Evolutionary conservation across 371 early-diverging fungal genomes (phyloP).

Genomic region (Nematocida displodere): DNA sequence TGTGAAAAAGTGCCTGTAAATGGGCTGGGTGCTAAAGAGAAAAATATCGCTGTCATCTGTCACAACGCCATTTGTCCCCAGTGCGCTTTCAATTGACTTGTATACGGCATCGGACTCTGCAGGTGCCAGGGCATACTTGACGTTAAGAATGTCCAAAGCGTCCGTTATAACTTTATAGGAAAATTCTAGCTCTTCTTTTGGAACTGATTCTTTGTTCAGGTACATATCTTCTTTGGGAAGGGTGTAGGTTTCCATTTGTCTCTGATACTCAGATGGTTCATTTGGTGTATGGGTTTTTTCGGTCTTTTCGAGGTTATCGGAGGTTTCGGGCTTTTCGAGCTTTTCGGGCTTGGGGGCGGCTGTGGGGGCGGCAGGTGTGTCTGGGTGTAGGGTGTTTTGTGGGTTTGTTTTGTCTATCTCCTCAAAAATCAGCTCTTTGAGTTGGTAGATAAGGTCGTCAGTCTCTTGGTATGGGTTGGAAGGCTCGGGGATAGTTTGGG

Average conservation of each 20-base stretch:
- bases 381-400: not conserved
- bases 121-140: slow-evolving; percentile 35
- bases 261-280: slow-evolving; percentile 26
- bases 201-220: not conserved
- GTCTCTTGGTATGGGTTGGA: not conserved
- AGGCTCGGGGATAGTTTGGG: not conserved
- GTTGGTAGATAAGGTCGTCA: not conserved
- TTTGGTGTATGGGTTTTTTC: not conserved
- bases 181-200: slow-evolving; percentile 28
- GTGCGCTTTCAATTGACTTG: not conserved
- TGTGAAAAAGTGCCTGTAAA: slow-evolving; percentile 89
- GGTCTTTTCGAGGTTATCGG: not conserved
- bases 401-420: not conserved
- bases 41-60: slow-evolving; percentile 97
- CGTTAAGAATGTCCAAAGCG: slow-evolving; percentile 13
- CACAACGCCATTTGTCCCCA: slow-evolving; percentile 75
- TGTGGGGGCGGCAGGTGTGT: not conserved
- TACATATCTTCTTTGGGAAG: slow-evolving; percentile 5
- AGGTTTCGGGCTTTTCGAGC: not conserved
- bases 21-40: slow-evolving; percentile 77
- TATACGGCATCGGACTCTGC: slow-evolving; percentile 41
- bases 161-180: slow-evolving; percentile 14
- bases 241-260: slow-evolving; percentile 8
- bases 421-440: not conserved
- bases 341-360: not conserved